Evolutionary conservation across 306 rosid genomes (phyloP).

Genomic region (Cercis canadensis): DNA sequence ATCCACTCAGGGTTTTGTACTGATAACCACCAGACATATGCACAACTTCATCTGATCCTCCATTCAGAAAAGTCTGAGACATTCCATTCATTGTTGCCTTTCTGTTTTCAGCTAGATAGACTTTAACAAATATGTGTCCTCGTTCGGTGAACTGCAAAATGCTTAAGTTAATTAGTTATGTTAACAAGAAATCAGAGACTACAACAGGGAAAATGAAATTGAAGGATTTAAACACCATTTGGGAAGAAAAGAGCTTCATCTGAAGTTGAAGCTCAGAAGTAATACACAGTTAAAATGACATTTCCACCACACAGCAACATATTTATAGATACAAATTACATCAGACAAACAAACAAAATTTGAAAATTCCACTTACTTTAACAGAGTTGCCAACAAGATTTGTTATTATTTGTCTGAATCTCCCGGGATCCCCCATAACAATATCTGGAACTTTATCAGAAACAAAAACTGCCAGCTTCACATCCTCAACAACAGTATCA

Average conservation of each 20-base stretch:
- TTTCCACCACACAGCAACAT: conserved; percentile 16
- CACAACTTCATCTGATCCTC: conserved; percentile 61
- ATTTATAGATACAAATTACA: conserved; percentile 8
- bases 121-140: conserved; percentile 93
- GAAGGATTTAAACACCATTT: background rate
- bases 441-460: conserved; percentile 91
- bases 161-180: conserved; percentile 33
- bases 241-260: background rate
- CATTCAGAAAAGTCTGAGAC: conserved; percentile 54
- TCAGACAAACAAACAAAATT: conserved; percentile 8
- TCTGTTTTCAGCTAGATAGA: conserved; percentile 69
- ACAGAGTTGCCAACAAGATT: conserved; percentile 98
- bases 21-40: conserved; percentile 53
- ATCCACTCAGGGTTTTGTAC: conserved; percentile 82
- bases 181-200: conserved; percentile 10
- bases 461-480: conserved; percentile 94
- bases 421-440: conserved; percentile 93
- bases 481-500: conserved; percentile 43
- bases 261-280: background rate
- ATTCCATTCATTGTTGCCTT: conserved; percentile 55
- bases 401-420: conserved; percentile 95
- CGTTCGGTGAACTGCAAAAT: conserved; percentile 90
- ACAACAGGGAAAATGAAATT: conserved; percentile 7
- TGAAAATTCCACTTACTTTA: conserved; percentile 62
- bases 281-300: too few relatives aligned